phyloP scores from a whole-genome alignment of 2,329 filamentous ascomycete genomes.

The Trichophyton schoenleinii region DNA sequence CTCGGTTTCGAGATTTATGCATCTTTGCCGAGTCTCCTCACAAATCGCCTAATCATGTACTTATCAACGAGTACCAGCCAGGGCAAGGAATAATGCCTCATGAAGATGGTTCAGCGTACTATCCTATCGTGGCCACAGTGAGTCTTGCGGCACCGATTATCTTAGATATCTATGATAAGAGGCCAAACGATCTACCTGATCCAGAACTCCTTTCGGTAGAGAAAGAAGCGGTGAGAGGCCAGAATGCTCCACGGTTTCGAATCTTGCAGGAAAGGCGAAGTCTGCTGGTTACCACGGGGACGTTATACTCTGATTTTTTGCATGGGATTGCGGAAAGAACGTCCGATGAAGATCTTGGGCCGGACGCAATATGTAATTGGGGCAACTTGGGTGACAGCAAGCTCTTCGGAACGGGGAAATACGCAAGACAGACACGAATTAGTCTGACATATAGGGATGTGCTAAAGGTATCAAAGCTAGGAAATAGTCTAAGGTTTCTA shows the following conservation, averaged over 20 bases:
- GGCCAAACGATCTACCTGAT: constrained; percentile 25
- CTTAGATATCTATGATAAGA: constrained; percentile 60
- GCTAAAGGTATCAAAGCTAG: constrained; percentile 62
- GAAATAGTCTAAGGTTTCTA: constrained; percentile 50
- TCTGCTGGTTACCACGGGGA: constrained; percentile 43
- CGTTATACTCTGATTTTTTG: constrained; percentile 44
- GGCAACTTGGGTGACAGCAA: constrained; percentile 35
- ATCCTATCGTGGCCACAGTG: constrained; percentile 79
- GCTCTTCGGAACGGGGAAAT: constrained; percentile 30
- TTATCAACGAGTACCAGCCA: constrained; percentile 82
- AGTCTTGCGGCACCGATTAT: constrained; percentile 69
- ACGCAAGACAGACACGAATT: constrained; percentile 39
- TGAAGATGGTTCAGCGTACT: constrained; percentile 82
- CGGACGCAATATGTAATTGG: constrained; percentile 45
- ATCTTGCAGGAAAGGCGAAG: constrained; percentile 79
- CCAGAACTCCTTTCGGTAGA: constrained; percentile 32
- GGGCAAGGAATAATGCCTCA: constrained; percentile 95
- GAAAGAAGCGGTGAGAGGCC: constrained; percentile 5
- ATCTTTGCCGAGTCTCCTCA: constrained; percentile 58
- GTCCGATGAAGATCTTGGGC: constrained; percentile 53
- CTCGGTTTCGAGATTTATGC: constrained; percentile 36
- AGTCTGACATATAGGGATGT: constrained; percentile 71
- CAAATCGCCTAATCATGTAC: constrained; percentile 67
- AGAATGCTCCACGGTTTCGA: constrained; percentile 31
- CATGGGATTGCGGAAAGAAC: constrained; percentile 46